phyloP scores from a whole-genome alignment of 169 alveolate genomes.

The Amoebophrya sp. region DNA sequence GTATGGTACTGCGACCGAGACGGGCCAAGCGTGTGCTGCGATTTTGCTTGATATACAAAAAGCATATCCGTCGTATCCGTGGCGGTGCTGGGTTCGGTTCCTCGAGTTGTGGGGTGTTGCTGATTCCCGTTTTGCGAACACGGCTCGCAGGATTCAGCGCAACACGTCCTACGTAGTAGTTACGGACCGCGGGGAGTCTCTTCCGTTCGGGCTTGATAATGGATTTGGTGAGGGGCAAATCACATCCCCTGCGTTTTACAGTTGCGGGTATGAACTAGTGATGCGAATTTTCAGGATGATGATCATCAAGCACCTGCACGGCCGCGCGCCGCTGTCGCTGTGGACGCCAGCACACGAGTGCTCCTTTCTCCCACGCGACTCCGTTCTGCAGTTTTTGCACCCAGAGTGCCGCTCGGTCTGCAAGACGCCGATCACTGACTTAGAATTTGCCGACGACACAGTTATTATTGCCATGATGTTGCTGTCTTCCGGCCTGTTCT shows the following conservation, averaged over 20 bases:
- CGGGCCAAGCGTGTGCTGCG: not conserved
- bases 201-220: not conserved
- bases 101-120: not conserved
- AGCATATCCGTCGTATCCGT: not conserved
- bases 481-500: not conserved
- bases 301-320: not conserved
- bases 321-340: not conserved
- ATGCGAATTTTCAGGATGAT: not conserved
- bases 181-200: not conserved
- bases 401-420: not conserved
- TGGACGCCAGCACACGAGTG: not conserved
- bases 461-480: not conserved
- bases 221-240: not conserved
- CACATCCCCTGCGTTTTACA: not conserved
- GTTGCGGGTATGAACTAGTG: not conserved
- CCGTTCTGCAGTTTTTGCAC: not conserved
- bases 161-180: not conserved
- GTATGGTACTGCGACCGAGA: not conserved
- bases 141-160: not conserved
- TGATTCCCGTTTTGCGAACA: not conserved
- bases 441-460: not conserved
- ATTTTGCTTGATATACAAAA: not conserved
- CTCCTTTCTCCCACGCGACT: not conserved
- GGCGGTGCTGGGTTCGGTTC: not conserved
- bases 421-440: not conserved